A percentile compares a stretch with the other conserved stretches of the same genome.
Conservation (phyloP, 345 rosid species). For the Eucalyptus regnans region DNA sequence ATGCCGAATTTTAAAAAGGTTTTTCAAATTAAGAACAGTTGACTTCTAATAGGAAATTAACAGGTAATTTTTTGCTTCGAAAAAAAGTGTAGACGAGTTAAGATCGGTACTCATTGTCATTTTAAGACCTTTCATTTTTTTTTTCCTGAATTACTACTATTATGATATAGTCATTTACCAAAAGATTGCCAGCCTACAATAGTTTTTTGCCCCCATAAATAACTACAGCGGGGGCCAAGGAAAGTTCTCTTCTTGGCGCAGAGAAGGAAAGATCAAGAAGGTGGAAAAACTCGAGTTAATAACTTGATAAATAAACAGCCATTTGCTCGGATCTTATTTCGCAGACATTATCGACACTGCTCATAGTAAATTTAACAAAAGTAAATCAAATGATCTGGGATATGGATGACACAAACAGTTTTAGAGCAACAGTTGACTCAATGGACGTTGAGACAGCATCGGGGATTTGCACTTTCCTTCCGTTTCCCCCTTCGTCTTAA, state of each 20-base stretch:
- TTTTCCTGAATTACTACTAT: no score
- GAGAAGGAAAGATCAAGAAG: background rate
- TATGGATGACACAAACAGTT: background rate
- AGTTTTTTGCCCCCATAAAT: background rate
- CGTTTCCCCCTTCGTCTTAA: background rate
- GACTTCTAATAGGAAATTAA: background rate
- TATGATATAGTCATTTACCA: no score
- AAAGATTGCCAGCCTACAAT: background rate
- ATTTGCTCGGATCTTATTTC: background rate
- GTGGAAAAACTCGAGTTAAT: background rate
- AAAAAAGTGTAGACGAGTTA: no score
- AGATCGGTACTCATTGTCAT: no score
- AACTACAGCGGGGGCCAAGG: background rate
- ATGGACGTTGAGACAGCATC: background rate
- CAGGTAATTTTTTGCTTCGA: background rate
- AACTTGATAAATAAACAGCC: background rate
- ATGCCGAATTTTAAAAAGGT: no score
- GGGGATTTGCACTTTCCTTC: background rate
- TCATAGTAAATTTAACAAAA: constrained; percentile 16
- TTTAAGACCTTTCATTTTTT: no score
- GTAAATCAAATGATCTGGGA: background rate
- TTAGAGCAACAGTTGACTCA: background rate
- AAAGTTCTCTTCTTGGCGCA: background rate
- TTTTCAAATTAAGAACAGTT: background rate
- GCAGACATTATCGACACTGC: background rate